phyloP scores from a whole-genome alignment of 2,329 filamentous ascomycete species.

The Rutstroemia sp. region DNA sequence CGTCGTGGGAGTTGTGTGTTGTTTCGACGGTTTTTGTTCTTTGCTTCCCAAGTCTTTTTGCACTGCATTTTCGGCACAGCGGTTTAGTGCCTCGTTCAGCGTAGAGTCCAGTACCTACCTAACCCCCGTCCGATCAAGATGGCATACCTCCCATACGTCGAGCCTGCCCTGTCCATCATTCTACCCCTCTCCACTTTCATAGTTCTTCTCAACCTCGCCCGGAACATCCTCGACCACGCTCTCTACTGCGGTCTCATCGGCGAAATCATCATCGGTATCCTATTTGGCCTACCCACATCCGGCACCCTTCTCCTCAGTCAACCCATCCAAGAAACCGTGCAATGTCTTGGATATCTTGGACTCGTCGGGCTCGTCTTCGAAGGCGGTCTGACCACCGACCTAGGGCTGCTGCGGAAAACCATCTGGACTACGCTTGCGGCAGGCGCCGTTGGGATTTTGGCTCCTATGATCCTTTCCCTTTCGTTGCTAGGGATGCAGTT shows the following conservation, averaged over 20 bases:
- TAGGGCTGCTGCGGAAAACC: neutral
- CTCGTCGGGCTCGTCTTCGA: conserved; percentile 8
- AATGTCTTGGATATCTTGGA: conserved; percentile 5
- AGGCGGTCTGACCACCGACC: conserved; percentile 3
- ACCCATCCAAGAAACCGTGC: conserved; percentile 1
- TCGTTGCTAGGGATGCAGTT: neutral
- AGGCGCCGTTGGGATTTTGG: neutral
- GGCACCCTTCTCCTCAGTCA: neutral
- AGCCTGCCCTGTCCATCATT: conserved; percentile 1
- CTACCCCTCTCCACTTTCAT: conserved; percentile 1
- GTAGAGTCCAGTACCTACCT: neutral
- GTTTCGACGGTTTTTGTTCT: neutral
- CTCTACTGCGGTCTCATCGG: conserved; percentile 9
- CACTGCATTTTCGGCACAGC: neutral
- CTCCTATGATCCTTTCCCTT: conserved; percentile 1
- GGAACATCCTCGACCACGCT: neutral
- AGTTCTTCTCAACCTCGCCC: conserved; percentile 1
- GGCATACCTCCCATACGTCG: conserved; percentile 6
- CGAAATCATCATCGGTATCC: conserved; percentile 1
- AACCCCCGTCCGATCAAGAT: neutral
- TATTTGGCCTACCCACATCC: neutral
- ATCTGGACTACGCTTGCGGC: conserved; percentile 3
- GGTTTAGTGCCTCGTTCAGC: neutral
- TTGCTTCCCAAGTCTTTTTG: neutral
- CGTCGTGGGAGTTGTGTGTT: no score